Base-by-base conservation (phyloP, 495 filamentous ascomycete species). In the Penicillium bialowiezense region DNA sequence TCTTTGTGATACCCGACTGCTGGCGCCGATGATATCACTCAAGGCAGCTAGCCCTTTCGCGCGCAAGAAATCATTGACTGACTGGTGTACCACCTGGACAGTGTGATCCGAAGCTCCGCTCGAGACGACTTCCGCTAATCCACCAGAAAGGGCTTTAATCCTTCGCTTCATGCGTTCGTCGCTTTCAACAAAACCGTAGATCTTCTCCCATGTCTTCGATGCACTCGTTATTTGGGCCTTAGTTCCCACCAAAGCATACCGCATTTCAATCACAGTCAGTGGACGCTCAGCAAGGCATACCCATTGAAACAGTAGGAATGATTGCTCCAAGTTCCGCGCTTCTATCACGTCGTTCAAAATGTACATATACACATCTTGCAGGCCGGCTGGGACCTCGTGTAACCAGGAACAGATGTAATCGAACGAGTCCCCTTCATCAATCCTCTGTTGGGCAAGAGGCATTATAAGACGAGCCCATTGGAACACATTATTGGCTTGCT, bases 41-140 rank as follows among this genome's bases (percentile, higher is more conserved):
- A 58, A 53, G 58, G 51, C 42, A 20, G 39, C 17, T 21, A 54
- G 45, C 19, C 51, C 44, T 44, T 54, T 54, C 9, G 7, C 13
- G 32, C 33, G 45, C 5, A 52, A 39, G 49, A 48, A 56, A 29
- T 56, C 54, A 28, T 52, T 56, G 33, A 56, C 54, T 13, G 48
- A 53, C 37, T 57, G 50, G 42, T 57, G 54, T 12, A 57, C 39
- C 7, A 48, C 47, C 36, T 57, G 50, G 14, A 57, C 29, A n/a
- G 19, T 57, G 3, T 46, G 38, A 7, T 46, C 4, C 1, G 32
- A 0, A 12, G 23, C 19, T 4, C 13, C 6, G 18, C 33, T 53
- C 23, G 3, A 26, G 29, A 42, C 28, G 38, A 57, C 35, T 36
- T 53, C 50, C 1, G 46, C 44, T 15, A 57, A 5, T 44, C 54